Percentiles rank a stretch among this genome's conserved stretches.
Evolutionary conservation across 2,329 filamentous ascomycete genomes (phyloP).

Genomic region (Phialocephala subalpina): DNA sequence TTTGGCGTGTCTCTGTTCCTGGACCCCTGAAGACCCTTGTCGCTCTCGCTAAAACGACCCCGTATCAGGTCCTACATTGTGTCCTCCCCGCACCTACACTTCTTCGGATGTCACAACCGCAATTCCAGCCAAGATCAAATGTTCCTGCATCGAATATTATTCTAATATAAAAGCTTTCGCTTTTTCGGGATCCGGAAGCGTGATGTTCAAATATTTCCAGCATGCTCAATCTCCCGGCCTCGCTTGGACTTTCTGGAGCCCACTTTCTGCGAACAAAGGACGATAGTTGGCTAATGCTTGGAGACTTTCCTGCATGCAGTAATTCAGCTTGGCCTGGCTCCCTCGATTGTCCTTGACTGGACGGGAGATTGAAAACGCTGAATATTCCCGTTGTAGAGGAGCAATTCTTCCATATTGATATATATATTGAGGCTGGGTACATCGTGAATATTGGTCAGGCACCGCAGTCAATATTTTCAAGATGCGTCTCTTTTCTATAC

Average conservation of each 20-base stretch:
- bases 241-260: too few relatives aligned
- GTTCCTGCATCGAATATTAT: background rate
- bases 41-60: background rate
- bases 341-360: too few relatives aligned
- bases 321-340: too few relatives aligned
- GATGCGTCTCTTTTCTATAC: constrained; percentile 15
- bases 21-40: background rate
- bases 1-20: background rate
- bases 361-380: too few relatives aligned
- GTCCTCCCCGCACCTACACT: background rate
- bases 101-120: background rate
- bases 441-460: background rate
- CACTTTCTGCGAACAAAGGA: too few relatives aligned
- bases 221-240: too few relatives aligned
- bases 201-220: too few relatives aligned
- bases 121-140: constrained; percentile 1
- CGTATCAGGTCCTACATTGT: background rate
- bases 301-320: too few relatives aligned
- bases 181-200: background rate
- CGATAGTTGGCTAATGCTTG: too few relatives aligned
- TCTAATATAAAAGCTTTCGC: background rate
- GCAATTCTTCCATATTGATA: background rate
- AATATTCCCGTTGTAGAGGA: background rate
- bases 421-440: background rate
- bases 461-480: background rate